A percentile compares a stretch with the other conserved stretches of the same genome.
These are phyloP conservation scores for Cucumis melo DNA, from an alignment of 306 rosid genomes.

Conservation along the genomic window DNA sequence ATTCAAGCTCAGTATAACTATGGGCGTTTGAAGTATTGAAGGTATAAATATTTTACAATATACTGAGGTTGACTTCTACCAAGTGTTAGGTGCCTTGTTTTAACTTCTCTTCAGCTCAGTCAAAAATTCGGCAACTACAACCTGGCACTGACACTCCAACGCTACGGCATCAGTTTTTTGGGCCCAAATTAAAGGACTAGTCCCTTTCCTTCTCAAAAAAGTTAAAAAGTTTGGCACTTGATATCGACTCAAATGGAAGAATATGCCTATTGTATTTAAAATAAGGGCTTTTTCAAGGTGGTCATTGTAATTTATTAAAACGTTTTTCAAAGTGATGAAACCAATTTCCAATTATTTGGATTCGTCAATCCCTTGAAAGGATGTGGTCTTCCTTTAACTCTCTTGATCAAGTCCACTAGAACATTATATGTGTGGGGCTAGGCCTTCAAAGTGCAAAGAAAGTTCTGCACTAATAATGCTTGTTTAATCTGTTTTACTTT, in stretches of 20 bases:
- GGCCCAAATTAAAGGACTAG: not conserved
- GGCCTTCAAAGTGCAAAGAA: constrained; percentile 20
- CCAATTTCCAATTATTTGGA: not conserved
- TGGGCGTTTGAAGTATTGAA: not conserved
- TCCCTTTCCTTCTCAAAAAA: not conserved
- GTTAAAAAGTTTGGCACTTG: not conserved
- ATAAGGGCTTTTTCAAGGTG: not conserved
- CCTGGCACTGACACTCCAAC: not conserved
- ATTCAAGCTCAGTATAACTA: no score
- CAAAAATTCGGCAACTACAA: not conserved
- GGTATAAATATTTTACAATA: not conserved
- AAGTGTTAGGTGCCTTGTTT: not conserved
- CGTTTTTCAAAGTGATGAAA: not conserved
- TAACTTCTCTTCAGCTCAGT: not conserved
- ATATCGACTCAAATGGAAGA: not conserved
- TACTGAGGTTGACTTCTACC: not conserved
- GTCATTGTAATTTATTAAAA: not conserved
- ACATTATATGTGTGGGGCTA: constrained; percentile 27
- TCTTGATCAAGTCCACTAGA: not conserved
- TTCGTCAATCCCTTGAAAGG: not conserved
- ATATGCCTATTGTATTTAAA: not conserved
- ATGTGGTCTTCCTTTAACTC: not conserved
- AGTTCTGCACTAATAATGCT: constrained; percentile 25
- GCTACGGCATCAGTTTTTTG: not conserved
- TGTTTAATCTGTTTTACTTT: constrained; percentile 10